Evolutionary conservation across 1,284 basidiomycete genomes (phyloP).

Genomic region (Fereydounia khargensis): DNA sequence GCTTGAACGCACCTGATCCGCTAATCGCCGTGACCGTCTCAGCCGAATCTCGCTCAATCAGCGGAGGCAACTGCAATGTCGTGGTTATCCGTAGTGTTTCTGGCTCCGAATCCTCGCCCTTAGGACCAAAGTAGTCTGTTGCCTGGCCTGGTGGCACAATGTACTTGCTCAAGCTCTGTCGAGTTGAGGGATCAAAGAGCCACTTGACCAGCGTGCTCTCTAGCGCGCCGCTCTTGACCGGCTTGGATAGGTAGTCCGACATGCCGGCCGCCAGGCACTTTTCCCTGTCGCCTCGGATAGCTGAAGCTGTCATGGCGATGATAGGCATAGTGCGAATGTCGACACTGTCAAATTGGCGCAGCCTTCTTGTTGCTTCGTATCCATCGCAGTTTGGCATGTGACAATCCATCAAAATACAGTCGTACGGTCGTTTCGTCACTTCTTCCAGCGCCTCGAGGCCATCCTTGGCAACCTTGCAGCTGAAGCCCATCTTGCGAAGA

Average conservation of each 20-base stretch:
- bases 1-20: not conserved
- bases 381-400: constrained; percentile 52
- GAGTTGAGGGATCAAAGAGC: constrained; percentile 44
- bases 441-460: constrained; percentile 47
- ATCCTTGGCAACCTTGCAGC: constrained; percentile 47
- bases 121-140: constrained; percentile 28
- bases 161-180: constrained; percentile 38
- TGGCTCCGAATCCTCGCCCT: constrained; percentile 19
- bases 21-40: constrained; percentile 24
- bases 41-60: constrained; percentile 32
- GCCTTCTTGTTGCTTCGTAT: constrained; percentile 43
- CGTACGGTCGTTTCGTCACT: constrained; percentile 38
- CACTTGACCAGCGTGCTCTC: constrained; percentile 46
- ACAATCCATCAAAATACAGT: constrained; percentile 43
- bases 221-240: constrained; percentile 46
- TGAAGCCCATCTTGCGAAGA: constrained; percentile 54
- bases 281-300: constrained; percentile 50
- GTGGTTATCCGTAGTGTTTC: too few relatives aligned
- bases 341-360: constrained; percentile 39
- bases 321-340: constrained; percentile 45
- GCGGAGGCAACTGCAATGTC: too few relatives aligned
- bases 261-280: constrained; percentile 48
- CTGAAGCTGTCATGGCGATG: constrained; percentile 51
- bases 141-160: constrained; percentile 19
- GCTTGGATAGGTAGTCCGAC: constrained; percentile 52